phyloP scores from a whole-genome alignment of 805 yeast genomes.

The Lipomyces mesembrius region DNA sequence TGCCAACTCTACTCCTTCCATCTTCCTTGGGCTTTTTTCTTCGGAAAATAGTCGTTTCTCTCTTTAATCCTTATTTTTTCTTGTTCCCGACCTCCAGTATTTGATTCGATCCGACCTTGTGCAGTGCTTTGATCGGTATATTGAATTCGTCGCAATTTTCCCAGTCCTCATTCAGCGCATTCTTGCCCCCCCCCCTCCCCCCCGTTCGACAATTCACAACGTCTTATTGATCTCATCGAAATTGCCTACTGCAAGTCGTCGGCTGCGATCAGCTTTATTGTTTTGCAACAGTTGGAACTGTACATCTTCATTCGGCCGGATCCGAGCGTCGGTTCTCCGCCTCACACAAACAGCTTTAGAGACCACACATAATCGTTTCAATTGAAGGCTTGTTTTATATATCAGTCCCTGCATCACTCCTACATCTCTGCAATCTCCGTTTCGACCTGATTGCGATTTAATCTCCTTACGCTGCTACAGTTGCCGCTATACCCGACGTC shows the following conservation, averaged over 20 bases:
- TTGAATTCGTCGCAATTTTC: background rate
- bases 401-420: background rate
- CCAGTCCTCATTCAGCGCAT: background rate
- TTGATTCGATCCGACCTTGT: background rate
- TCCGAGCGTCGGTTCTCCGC: background rate
- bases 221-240: background rate
- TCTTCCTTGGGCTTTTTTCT: background rate
- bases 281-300: background rate
- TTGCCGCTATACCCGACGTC: background rate
- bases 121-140: background rate
- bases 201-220: background rate
- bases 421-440: background rate
- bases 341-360: background rate
- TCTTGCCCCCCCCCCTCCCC: too few relatives aligned
- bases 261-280: background rate
- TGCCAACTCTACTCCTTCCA: constrained; percentile 6
- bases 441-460: background rate
- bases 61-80: background rate
- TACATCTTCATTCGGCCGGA: background rate
- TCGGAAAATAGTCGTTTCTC: background rate
- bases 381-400: background rate
- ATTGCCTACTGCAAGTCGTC: background rate
- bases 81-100: background rate
- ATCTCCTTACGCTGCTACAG: background rate
- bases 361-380: background rate